Evolutionary conservation across 495 filamentous ascomycete genomes (phyloP), one percentile per base, ranked within the genome.

Genomic region (Tuber indicum): DNA sequence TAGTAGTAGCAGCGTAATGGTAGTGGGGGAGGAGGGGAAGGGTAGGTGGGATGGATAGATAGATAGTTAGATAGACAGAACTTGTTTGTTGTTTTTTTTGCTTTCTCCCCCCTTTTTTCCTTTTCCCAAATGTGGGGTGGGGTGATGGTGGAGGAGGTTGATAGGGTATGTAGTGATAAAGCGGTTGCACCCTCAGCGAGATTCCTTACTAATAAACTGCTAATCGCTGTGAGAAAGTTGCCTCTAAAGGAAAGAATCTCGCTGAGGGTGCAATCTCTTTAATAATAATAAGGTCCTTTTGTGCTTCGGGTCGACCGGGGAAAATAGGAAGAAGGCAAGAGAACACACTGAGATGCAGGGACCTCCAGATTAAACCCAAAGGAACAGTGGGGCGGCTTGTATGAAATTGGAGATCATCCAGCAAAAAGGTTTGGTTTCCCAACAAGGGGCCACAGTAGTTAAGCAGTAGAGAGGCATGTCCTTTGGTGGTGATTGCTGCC

Each of bases 391-490:
- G 36, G 70, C 71, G 58, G 70, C 71, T 58, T 45, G 36, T 71
- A 14, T 52, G 71, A 76, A 72, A 73, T 77, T 76, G 74, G 44
- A 39, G 49, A 71, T 44, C 75, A 52, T 41, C 72, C 41, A 74
- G 74, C 62, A 39, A 39, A 32, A 32, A 62, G 58, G 58, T 62
- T 62, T 10, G 58, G 58, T 32, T n/a, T 62, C 58, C 26, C 58
- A 62, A 62, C 58, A 62, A 32, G 26, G 58, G 58, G 58, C 58
- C 3, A 10, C 43, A 6, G 12, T 44, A 17, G 58, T 62, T 62
- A 26, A 10, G n/a, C n/a, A 16, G 58, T 12, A 12, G 58, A 62
- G 58, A 52, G 7, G 32, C n/a, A 62, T 62, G 12, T 62, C n/a
- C 32, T 58, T 26, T n/a, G 23, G 23, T 10, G 9, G 52, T 58